Percentiles rank a stretch among this genome's conserved stretches.
Evolutionary conservation across 306 rosid species (phyloP).

Genomic region (Pueraria montana): DNA sequence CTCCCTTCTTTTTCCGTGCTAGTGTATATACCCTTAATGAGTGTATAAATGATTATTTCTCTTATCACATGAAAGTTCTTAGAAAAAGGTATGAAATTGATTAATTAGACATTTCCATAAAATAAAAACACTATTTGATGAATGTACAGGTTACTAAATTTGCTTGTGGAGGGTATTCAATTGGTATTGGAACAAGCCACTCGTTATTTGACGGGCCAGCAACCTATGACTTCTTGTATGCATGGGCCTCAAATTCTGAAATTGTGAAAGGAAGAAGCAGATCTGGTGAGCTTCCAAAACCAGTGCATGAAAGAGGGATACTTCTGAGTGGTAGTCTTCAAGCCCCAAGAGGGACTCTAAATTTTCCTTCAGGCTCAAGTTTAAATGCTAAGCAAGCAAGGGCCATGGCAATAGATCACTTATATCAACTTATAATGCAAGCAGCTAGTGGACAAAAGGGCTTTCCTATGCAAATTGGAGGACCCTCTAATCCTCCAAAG

Average conservation of each 20-base stretch:
- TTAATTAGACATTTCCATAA: not conserved
- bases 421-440: constrained; percentile 74
- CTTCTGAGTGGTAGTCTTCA: constrained; percentile 36
- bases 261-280: constrained; percentile 40
- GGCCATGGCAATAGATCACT: constrained; percentile 73
- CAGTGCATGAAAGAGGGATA: constrained; percentile 75
- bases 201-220: constrained; percentile 83
- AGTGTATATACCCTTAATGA: not conserved
- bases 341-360: constrained; percentile 28
- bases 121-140: not conserved
- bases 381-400: constrained; percentile 9
- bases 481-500: constrained; percentile 41
- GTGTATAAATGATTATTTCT: not conserved
- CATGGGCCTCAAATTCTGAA: constrained; percentile 79
- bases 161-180: constrained; percentile 82
- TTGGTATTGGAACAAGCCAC: constrained; percentile 83
- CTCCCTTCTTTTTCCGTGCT: not conserved
- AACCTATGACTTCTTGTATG: constrained; percentile 67
- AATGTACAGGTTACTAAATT: constrained; percentile 73
- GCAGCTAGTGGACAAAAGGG: constrained; percentile 42
- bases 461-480: constrained; percentile 19
- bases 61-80: not conserved
- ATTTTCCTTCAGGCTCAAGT: constrained; percentile 38
- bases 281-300: constrained; percentile 49
- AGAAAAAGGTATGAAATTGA: not conserved